Evolutionary conservation across 768 basidiomycete genomes (phyloP).

Genomic region (Baorangia bicolor): DNA sequence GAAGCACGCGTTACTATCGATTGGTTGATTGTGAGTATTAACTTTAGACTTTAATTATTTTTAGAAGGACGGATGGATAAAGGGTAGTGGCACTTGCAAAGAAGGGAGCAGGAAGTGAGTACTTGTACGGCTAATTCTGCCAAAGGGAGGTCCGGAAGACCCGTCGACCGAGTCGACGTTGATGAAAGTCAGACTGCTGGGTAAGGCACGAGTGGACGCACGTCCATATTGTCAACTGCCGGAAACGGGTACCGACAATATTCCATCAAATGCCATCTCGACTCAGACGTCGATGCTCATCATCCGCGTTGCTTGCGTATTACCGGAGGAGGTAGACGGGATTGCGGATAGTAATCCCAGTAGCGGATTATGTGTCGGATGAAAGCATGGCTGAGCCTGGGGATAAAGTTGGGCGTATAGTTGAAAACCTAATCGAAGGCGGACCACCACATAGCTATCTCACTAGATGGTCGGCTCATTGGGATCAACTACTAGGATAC

Average conservation of each 20-base stretch:
- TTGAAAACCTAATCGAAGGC: too few species aligned
- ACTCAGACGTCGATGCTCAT: too few species aligned
- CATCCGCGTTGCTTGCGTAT: slow-evolving; percentile 14
- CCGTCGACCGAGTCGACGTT: background rate
- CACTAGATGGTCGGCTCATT: too few species aligned
- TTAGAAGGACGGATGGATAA: too few species aligned
- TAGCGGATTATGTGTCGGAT: slow-evolving; percentile 6
- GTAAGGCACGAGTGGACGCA: background rate
- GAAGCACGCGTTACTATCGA: too few species aligned
- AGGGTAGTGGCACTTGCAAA: too few species aligned
- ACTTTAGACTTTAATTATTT: too few species aligned
- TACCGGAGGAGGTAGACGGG: slow-evolving; percentile 19
- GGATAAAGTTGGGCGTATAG: background rate
- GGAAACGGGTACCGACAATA: background rate
- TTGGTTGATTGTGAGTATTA: too few species aligned
- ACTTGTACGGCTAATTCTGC: too few species aligned
- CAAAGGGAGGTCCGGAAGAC: background rate
- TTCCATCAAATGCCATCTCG: background rate
- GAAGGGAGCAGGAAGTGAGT: too few species aligned
- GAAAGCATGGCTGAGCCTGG: background rate
- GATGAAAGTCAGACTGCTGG: background rate
- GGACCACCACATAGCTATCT: too few species aligned
- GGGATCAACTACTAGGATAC: too few species aligned
- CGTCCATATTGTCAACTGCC: background rate
- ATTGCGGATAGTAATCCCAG: slow-evolving; percentile 38